These are phyloP conservation scores for Buxus sempervirens DNA, from an alignment of 164 flowering plant genomes.

Conservation along the genomic window DNA sequence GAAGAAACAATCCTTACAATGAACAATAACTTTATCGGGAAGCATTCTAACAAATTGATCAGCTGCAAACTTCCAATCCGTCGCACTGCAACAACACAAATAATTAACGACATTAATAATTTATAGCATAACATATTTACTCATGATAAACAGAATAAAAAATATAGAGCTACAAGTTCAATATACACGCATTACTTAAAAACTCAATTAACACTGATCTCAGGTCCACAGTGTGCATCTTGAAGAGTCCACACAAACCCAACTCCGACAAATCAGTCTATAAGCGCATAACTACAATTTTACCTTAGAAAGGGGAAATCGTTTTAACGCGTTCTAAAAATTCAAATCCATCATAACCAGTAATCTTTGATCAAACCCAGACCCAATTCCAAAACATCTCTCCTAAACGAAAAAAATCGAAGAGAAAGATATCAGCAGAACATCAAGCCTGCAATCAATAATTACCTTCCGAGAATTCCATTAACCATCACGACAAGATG, in stretches of 20 bases:
- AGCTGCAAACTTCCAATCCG: slow-evolving; percentile 91
- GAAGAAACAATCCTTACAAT: slow-evolving; percentile 53
- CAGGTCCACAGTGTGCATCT: too few species aligned
- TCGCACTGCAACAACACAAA: slow-evolving; percentile 43
- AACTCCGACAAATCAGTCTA: background rate
- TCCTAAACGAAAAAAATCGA: background rate
- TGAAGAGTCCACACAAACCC: too few species aligned
- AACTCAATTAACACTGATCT: too few species aligned
- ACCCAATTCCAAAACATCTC: background rate
- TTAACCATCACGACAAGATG: slow-evolving; percentile 91
- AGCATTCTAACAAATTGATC: slow-evolving; percentile 72
- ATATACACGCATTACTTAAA: too few species aligned
- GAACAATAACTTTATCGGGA: slow-evolving; percentile 86
- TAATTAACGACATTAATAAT: background rate
- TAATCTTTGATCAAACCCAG: background rate
- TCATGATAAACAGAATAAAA: background rate
- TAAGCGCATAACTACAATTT: background rate
- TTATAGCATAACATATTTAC: background rate
- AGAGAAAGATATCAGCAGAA: background rate
- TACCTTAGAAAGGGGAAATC: background rate
- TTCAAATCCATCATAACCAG: background rate
- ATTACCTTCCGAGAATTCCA: slow-evolving; percentile 89
- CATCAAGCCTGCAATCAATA: background rate
- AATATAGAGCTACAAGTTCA: background rate
- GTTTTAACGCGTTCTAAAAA: background rate